Evolutionary conservation across 2,329 filamentous ascomycete genomes (phyloP).

Genomic region (Colletotrichum orbiculare): DNA sequence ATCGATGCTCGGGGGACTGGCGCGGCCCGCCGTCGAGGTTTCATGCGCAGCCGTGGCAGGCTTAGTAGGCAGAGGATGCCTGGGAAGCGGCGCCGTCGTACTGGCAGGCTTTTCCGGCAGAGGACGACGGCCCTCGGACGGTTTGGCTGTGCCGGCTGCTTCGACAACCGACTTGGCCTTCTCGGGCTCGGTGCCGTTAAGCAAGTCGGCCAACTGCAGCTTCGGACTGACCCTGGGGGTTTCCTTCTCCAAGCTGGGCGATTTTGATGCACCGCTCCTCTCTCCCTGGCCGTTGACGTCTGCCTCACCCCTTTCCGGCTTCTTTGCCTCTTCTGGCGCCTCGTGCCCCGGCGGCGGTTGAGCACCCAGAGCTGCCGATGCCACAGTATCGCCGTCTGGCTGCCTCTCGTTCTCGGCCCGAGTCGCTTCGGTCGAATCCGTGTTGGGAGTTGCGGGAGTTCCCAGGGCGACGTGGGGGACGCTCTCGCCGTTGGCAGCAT

Average conservation of each 20-base stretch:
- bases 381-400: no score
- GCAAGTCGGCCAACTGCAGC: conserved; percentile 21
- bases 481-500: background rate
- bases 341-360: no score
- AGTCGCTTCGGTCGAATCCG: background rate
- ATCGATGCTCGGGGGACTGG: background rate
- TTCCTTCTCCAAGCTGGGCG: conserved; percentile 15
- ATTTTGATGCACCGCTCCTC: conserved; percentile 13
- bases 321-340: no score
- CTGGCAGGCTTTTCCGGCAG: background rate
- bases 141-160: background rate
- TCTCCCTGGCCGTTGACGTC: background rate
- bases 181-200: conserved; percentile 10
- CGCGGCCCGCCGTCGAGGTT: no score
- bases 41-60: background rate
- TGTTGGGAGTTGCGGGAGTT: background rate
- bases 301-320: background rate
- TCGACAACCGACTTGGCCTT: background rate
- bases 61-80: conserved; percentile 10
- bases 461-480: conserved; percentile 6
- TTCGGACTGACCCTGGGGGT: conserved; percentile 13
- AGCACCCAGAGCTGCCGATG: no score
- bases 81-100: background rate
- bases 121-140: conserved; percentile 18
- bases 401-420: no score